Evolutionary conservation across 2,329 filamentous ascomycete genomes (phyloP), one percentile per base, ranked within the genome.

Genomic region (Penicillium paneum): DNA sequence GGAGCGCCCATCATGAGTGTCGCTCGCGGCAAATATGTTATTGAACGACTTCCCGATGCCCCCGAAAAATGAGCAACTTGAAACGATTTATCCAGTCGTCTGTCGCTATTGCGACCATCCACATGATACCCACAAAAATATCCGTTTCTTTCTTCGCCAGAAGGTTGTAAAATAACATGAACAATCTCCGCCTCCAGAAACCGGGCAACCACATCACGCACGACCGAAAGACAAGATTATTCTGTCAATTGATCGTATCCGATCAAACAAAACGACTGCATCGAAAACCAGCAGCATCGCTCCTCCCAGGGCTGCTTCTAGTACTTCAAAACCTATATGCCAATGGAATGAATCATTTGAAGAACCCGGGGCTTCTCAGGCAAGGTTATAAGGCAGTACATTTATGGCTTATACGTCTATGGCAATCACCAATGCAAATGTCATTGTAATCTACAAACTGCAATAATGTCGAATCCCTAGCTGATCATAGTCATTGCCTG

Each of bases 11-110:
- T 83, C 52, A 80, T 96, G 80, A 91, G 86, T 67, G 90, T 94
- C 28, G 89, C 88, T 6, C 83, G 90, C 67, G 91, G 90, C 42
- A 97, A 97, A 75, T 97, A 97, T 74, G 87, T 93, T 44, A 94
- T 99, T 67, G 94, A 97, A 80, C 84, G 92, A 66, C 75, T 97
- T 59, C 92, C 92, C 5, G 89, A 91, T 73, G 90, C 90, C 35
- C 89, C 90, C 32, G 87, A 91, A 41, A 65, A 65, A 56, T 65
- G 63, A 84, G 50, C 32, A 19, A 34, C 29, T 42, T 41, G n/a
- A 31, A 31, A 31, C 40, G 35, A 52, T 32, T 3, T 34, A 29
- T 26, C 28, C 46, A 28, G 19, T 55, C 49, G 19, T 46, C 29
- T 36, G 38, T 48, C 40, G 28, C 42, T 19, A 39, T 28, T 47